phyloP scores from a whole-genome alignment of 306 rosid species.

The Fagus crenata region DNA sequence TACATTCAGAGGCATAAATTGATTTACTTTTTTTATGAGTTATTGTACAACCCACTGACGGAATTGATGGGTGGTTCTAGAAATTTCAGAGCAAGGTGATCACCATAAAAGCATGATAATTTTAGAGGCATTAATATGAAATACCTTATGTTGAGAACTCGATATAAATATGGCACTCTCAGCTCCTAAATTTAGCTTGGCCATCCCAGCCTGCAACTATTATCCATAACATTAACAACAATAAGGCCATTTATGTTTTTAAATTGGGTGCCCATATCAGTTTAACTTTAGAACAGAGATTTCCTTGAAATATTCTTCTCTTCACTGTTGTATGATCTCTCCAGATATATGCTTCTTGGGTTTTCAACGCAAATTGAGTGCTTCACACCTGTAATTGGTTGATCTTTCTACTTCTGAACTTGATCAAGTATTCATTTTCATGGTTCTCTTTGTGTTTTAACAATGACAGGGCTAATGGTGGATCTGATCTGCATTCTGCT shows the following conservation, averaged over 20 bases:
- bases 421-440: background rate
- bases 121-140: background rate
- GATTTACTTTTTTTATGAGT: background rate
- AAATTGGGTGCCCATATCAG: background rate
- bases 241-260: too few relatives aligned
- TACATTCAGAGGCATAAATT: background rate
- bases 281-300: background rate
- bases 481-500: constrained; percentile 37
- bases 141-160: background rate
- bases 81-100: background rate
- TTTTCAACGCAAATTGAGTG: background rate
- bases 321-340: background rate
- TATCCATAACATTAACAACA: too few relatives aligned
- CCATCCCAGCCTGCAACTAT: background rate
- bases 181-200: background rate
- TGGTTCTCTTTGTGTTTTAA: constrained; percentile 3
- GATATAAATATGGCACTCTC: background rate
- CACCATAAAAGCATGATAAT: background rate
- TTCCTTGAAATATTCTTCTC: background rate
- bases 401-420: background rate
- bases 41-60: too few relatives aligned
- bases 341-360: background rate
- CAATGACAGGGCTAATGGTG: constrained; percentile 47
- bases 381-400: background rate
- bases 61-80: background rate